A percentile compares a stretch with the other conserved stretches of the same genome.
These are phyloP conservation scores for Thermochaetoides thermophila DNA, from an alignment of 495 filamentous ascomycete genomes.

Conservation along the genomic window DNA sequence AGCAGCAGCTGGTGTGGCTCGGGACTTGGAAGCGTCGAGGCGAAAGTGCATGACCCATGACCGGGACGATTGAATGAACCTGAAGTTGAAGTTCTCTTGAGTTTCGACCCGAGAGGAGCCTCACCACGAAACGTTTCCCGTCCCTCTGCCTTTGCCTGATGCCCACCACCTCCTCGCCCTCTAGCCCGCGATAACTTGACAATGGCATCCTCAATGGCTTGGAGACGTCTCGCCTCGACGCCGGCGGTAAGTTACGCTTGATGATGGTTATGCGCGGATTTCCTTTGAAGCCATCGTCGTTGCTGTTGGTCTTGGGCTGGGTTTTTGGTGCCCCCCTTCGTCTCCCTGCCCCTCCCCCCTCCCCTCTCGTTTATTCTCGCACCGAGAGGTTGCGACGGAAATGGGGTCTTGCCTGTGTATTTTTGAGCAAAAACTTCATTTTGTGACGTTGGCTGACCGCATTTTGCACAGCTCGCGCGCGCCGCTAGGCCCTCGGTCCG, in stretches of 20 bases:
- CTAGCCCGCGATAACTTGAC: conserved; percentile 17
- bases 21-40: conserved; percentile 11
- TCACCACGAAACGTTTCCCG: too few species aligned
- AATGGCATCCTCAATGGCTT: conserved; percentile 39
- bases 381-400: background rate
- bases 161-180: conserved; percentile 13
- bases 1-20: conserved; percentile 7
- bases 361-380: conserved; percentile 1
- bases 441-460: conserved; percentile 11
- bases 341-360: background rate
- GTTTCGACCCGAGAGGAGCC: too few species aligned
- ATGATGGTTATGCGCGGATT: too few species aligned
- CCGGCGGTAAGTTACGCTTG: conserved; percentile 34
- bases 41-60: conserved; percentile 1
- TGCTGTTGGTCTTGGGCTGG: too few species aligned
- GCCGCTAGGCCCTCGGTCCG: conserved; percentile 39
- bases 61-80: conserved; percentile 10
- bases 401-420: too few species aligned
- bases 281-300: too few species aligned
- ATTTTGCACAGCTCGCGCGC: conserved; percentile 31
- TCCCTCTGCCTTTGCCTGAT: conserved; percentile 17
- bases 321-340: conserved; percentile 3
- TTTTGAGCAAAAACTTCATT: too few species aligned
- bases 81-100: too few species aligned
- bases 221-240: conserved; percentile 31